These are phyloP conservation scores for Hibiscus mutabilis DNA, from an alignment of 345 rosid genomes.

Conservation along the genomic window DNA sequence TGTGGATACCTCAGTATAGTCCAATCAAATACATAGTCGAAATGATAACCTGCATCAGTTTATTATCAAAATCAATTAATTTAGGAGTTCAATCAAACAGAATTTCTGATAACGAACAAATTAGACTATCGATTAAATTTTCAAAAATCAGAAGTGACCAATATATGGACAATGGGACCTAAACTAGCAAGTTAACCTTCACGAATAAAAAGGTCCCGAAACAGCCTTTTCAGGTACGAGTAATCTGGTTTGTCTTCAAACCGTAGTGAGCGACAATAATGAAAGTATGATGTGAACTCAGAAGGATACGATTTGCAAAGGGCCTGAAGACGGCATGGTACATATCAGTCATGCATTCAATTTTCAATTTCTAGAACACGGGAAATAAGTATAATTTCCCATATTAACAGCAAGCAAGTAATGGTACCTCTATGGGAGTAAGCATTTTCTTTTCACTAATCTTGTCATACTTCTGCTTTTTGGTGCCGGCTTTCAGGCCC, in stretches of 20 bases:
- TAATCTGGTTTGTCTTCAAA: constrained; percentile 98
- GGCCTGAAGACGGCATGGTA: constrained; percentile 31
- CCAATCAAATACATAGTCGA: constrained; percentile 96
- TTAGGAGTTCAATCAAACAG: not conserved
- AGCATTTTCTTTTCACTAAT: constrained; percentile 94
- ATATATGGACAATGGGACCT: not conserved
- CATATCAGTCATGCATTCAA: not conserved
- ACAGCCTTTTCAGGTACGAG: constrained; percentile 87
- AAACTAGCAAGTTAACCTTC: constrained; percentile 47
- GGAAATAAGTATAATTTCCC: not conserved
- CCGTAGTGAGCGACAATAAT: constrained; percentile 88
- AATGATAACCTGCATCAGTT: constrained; percentile 66
- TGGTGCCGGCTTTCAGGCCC: constrained; percentile 91
- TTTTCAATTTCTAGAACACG: not conserved
- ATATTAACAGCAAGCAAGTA: not conserved
- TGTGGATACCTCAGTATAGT: constrained; percentile 84
- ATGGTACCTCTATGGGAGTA: constrained; percentile 75
- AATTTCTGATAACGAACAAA: constrained; percentile 1
- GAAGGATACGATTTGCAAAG: constrained; percentile 87
- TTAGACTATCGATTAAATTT: not conserved
- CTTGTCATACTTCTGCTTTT: constrained; percentile 96
- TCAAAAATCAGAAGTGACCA: not conserved
- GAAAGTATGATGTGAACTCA: constrained; percentile 94
- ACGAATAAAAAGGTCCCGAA: constrained; percentile 89
- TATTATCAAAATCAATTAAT: constrained; percentile 9